Conservation (phyloP, 768 basidiomycete species). For the Suillus clintonianus region DNA sequence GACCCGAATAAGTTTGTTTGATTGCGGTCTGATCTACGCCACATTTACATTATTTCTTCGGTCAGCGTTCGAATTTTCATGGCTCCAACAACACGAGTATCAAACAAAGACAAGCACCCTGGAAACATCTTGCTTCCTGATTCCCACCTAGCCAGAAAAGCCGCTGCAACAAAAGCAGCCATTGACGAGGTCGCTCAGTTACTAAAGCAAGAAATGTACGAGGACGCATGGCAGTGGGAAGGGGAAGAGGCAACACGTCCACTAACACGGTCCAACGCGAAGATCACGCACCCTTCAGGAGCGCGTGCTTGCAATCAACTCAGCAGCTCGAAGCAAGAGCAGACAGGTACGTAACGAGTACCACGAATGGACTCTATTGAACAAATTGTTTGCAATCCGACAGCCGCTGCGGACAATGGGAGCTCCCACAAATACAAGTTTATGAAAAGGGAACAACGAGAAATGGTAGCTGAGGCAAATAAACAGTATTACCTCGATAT, state of each 20-base stretch:
- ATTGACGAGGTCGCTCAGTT: neutral
- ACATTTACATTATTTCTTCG: neutral
- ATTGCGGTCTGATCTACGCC: neutral
- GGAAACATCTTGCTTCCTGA: neutral
- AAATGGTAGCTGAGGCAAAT: neutral
- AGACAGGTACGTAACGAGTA: neutral
- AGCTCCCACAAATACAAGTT: neutral
- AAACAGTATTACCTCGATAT: neutral
- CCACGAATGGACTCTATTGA: neutral
- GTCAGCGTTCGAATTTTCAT: neutral
- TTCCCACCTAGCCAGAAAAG: neutral
- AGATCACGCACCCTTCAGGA: neutral
- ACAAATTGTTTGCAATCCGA: neutral
- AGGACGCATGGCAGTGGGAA: neutral
- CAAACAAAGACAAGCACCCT: neutral
- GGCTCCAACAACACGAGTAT: neutral
- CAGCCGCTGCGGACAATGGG: neutral
- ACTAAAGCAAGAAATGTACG: neutral
- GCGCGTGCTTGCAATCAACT: neutral
- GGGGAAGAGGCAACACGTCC: neutral
- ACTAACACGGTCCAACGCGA: neutral
- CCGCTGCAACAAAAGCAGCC: neutral
- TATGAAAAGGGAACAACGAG: neutral
- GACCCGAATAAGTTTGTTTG: neutral
- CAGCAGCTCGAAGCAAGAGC: neutral